Conservation (phyloP, 306 rosid genomes). For the barrel medic (Medicago truncatula) region DNA sequence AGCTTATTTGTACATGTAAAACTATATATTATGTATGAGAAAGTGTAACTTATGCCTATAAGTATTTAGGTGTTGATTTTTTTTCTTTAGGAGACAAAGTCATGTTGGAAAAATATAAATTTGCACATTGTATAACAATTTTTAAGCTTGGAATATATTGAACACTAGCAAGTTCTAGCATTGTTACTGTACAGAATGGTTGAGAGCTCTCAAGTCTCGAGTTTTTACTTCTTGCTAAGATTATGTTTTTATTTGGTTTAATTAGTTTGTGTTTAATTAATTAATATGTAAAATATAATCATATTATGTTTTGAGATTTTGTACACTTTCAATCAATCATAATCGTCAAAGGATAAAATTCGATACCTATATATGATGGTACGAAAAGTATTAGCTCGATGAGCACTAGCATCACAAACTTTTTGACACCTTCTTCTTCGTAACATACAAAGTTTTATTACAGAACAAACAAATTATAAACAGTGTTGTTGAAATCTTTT, state of each 20-base stretch:
- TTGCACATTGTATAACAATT: constrained; percentile 22
- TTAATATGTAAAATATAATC: too few species aligned
- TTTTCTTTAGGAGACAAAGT: constrained; percentile 20
- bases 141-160: constrained; percentile 30
- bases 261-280: not conserved
- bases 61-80: constrained; percentile 40
- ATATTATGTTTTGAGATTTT: too few species aligned
- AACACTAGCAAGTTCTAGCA: constrained; percentile 9
- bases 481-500: too few species aligned
- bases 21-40: constrained; percentile 17
- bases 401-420: too few species aligned
- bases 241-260: constrained; percentile 4
- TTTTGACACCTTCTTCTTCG: not conserved
- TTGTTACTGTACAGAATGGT: not conserved
- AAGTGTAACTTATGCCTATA: constrained; percentile 42
- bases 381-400: too few species aligned
- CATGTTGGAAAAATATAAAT: not conserved
- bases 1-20: constrained; percentile 45
- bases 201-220: constrained; percentile 1
- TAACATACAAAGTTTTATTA: not conserved
- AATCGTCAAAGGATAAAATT: not conserved
- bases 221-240: constrained; percentile 11
- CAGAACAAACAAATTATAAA: too few species aligned
- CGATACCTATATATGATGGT: not conserved
- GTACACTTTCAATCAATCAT: too few species aligned